These are phyloP conservation scores for Plantago coronopus DNA, from an alignment of 305 asterid species.

Conservation along the genomic window DNA sequence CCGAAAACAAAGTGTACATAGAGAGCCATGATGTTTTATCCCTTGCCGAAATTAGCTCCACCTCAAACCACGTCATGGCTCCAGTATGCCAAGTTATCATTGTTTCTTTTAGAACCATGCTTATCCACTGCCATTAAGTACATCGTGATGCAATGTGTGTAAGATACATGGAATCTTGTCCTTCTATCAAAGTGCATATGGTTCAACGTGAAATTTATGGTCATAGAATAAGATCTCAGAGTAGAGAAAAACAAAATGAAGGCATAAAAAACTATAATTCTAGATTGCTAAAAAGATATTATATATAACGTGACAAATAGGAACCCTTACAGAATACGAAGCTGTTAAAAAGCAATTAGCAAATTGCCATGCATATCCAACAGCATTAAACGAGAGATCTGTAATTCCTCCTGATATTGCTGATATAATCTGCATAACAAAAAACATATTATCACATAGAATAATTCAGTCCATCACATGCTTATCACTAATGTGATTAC, in stretches of 20 bases:
- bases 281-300: background rate
- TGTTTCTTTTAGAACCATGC: too few species aligned
- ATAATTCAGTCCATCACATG: background rate
- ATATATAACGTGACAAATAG: background rate
- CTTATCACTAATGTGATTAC: background rate
- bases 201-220: slow-evolving; percentile 3
- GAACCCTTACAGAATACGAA: slow-evolving; percentile 72
- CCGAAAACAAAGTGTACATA: background rate
- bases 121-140: too few species aligned
- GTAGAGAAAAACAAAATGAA: slow-evolving; percentile 2
- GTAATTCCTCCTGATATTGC: slow-evolving; percentile 90
- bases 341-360: slow-evolving; percentile 81
- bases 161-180: background rate
- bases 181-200: slow-evolving; percentile 8
- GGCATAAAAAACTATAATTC: background rate
- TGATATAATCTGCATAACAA: slow-evolving; percentile 68
- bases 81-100: too few species aligned
- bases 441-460: slow-evolving; percentile 4
- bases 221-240: slow-evolving; percentile 2
- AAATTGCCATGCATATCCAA: slow-evolving; percentile 86
- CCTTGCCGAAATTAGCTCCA: background rate
- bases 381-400: slow-evolving; percentile 70
- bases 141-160: background rate
- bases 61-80: too few species aligned
- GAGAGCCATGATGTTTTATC: background rate